Percentiles rank a stretch among this genome's conserved stretches.
Evolutionary conservation across 768 basidiomycete species (phyloP).

Genomic region (Tricholoma terreum): DNA sequence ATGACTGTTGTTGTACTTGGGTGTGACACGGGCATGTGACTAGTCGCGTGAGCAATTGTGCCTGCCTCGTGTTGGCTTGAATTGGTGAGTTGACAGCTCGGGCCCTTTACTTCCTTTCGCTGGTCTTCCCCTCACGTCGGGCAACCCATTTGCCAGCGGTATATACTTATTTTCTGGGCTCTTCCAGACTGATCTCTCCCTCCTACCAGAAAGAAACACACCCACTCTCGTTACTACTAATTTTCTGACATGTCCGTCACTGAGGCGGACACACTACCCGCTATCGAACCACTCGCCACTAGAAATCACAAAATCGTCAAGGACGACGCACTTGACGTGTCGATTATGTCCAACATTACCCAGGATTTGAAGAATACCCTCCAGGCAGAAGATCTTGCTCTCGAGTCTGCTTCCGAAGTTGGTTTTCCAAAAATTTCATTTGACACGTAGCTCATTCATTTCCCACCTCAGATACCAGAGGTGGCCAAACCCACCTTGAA

Average conservation of each 20-base stretch:
- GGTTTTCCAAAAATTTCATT: not conserved
- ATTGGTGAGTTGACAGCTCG: conserved; percentile 1
- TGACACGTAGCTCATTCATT: not conserved
- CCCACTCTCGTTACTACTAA: conserved; percentile 14
- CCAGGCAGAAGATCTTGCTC: conserved; percentile 1
- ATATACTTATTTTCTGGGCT: conserved; percentile 8
- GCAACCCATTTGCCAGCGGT: conserved; percentile 5
- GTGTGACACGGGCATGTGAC: conserved; percentile 18
- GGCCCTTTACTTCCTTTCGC: conserved; percentile 2
- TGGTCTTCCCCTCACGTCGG: conserved; percentile 1
- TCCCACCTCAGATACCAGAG: not conserved
- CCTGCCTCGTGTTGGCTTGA: conserved; percentile 9
- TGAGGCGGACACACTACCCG: conserved; percentile 8
- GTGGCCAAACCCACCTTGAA: not conserved
- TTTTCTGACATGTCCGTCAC: conserved; percentile 20
- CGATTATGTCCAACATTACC: conserved; percentile 6
- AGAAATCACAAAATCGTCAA: too few species aligned
- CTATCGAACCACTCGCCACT: conserved; percentile 10
- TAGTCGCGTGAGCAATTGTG: conserved; percentile 13
- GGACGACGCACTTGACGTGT: conserved; percentile 7
- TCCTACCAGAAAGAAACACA: conserved; percentile 3
- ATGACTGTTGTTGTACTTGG: not conserved
- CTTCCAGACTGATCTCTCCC: not conserved
- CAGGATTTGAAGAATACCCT: conserved; percentile 1
- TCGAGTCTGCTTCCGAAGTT: conserved; percentile 8